Conservation (phyloP, 345 rosid genomes). For the Salix arbutifolia region DNA sequence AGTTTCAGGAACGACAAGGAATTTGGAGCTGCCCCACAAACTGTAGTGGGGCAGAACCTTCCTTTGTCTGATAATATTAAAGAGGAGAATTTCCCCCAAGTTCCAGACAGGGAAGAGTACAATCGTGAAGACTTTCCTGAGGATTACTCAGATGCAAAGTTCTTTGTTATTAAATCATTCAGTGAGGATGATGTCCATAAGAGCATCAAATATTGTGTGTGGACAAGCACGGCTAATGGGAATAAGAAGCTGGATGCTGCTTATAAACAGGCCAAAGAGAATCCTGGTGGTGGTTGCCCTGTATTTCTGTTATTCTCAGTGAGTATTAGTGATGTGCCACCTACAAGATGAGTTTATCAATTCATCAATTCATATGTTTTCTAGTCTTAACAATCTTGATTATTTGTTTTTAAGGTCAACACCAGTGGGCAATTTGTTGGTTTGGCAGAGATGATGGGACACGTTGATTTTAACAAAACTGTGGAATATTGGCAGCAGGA, state of each 20-base stretch:
- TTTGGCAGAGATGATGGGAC: slow-evolving; percentile 70
- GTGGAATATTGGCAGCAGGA: slow-evolving; percentile 83
- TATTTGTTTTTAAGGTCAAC: slow-evolving; percentile 53
- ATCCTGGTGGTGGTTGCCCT: slow-evolving; percentile 42
- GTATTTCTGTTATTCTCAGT: slow-evolving; percentile 75
- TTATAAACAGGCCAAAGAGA: slow-evolving; percentile 49
- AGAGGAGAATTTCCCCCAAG: slow-evolving; percentile 27
- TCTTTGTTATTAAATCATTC: slow-evolving; percentile 71
- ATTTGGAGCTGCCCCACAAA: slow-evolving; percentile 21
- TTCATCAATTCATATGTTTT: background rate
- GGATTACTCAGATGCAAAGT: slow-evolving; percentile 47
- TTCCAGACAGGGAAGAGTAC: slow-evolving; percentile 40
- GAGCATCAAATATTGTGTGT: slow-evolving; percentile 65
- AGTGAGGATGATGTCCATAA: slow-evolving; percentile 88
- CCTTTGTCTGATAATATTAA: slow-evolving; percentile 19
- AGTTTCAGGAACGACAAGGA: slow-evolving; percentile 45
- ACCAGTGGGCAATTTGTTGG: slow-evolving; percentile 88
- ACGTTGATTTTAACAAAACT: slow-evolving; percentile 64
- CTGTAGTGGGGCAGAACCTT: slow-evolving; percentile 32
- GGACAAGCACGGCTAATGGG: slow-evolving; percentile 77
- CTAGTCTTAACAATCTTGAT: background rate
- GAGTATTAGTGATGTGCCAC: slow-evolving; percentile 22
- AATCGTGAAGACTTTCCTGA: slow-evolving; percentile 52
- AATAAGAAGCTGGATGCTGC: slow-evolving; percentile 75
- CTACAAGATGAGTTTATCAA: background rate